Percentiles rank a stretch among this genome's conserved stretches.
Evolutionary conservation across 371 early-diverging fungal genomes (phyloP).

Genomic region (Saksenaea oblongispora): DNA sequence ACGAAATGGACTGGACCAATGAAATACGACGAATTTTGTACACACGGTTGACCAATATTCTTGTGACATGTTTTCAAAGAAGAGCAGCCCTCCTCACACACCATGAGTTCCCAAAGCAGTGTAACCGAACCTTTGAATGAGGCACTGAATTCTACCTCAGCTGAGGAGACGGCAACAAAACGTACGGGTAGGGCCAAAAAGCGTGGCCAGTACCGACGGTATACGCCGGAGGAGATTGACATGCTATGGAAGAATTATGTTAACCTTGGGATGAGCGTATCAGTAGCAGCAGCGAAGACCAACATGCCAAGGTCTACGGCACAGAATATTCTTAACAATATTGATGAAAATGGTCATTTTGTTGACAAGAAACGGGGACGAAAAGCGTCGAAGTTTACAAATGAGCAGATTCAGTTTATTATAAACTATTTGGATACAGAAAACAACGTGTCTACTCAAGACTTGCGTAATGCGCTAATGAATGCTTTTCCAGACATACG

Average conservation of each 20-base stretch:
- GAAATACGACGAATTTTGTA: background rate
- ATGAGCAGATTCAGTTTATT: background rate
- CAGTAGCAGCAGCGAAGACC: background rate
- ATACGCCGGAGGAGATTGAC: slow-evolving; percentile 2
- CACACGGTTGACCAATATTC: background rate
- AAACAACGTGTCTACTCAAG: background rate
- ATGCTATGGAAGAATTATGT: background rate
- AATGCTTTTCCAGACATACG: background rate
- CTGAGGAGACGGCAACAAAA: background rate
- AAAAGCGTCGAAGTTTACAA: background rate
- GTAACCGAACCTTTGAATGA: background rate
- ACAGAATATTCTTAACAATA: background rate
- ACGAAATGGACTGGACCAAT: background rate
- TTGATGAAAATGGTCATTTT: slow-evolving; percentile 1
- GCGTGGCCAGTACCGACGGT: background rate
- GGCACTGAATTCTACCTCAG: background rate
- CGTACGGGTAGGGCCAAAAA: background rate
- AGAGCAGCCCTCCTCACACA: background rate
- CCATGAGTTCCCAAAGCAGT: background rate
- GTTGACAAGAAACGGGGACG: background rate
- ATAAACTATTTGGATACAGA: background rate
- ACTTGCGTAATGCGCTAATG: background rate
- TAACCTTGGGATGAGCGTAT: slow-evolving; percentile 2
- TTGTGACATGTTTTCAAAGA: slow-evolving; percentile 1
- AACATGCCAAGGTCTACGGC: slow-evolving; percentile 1